Conservation (phyloP, 2,329 filamentous ascomycete genomes). For the Ophiostoma sp. region DNA sequence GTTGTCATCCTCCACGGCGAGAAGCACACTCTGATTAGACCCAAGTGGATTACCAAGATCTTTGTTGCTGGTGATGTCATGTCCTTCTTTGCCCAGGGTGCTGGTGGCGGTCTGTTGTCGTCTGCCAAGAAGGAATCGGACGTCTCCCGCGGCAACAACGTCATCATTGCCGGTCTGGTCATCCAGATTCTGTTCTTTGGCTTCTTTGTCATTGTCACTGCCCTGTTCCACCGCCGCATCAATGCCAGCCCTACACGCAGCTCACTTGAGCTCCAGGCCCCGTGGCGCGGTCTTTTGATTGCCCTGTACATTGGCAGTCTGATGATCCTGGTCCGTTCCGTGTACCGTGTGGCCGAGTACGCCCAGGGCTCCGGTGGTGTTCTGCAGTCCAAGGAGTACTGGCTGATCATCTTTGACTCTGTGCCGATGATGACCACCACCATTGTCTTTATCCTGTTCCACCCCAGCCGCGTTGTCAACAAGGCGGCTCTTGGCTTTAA, state of each 20-base stretch:
- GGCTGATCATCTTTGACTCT: slow-evolving; percentile 34
- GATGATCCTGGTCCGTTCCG: slow-evolving; percentile 37
- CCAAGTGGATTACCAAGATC: slow-evolving; percentile 42
- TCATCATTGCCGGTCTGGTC: slow-evolving; percentile 43
- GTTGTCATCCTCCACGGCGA: slow-evolving; percentile 29
- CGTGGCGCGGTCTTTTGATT: slow-evolving; percentile 19
- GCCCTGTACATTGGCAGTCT: slow-evolving; percentile 28
- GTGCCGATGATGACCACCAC: slow-evolving; percentile 29
- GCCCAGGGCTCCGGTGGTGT: slow-evolving; percentile 31
- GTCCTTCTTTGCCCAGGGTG: slow-evolving; percentile 41
- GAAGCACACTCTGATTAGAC: slow-evolving; percentile 31
- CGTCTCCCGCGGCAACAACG: slow-evolving; percentile 40
- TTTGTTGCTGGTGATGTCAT: slow-evolving; percentile 46
- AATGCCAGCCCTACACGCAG: slow-evolving; percentile 7
- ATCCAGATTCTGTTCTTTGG: slow-evolving; percentile 44
- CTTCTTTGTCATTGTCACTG: slow-evolving; percentile 35
- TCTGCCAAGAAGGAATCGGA: slow-evolving; percentile 26
- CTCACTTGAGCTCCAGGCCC: not conserved
- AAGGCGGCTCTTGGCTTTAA: not conserved
- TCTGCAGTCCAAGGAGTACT: slow-evolving; percentile 32
- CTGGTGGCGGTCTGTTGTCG: slow-evolving; percentile 37
- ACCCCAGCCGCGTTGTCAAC: slow-evolving; percentile 20
- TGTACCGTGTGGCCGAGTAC: slow-evolving; percentile 40
- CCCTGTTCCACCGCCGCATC: slow-evolving; percentile 20
- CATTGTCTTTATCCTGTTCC: slow-evolving; percentile 22